Evolutionary conservation across 169 alveolate species (phyloP).

Genomic region (Babesia caballi): DNA sequence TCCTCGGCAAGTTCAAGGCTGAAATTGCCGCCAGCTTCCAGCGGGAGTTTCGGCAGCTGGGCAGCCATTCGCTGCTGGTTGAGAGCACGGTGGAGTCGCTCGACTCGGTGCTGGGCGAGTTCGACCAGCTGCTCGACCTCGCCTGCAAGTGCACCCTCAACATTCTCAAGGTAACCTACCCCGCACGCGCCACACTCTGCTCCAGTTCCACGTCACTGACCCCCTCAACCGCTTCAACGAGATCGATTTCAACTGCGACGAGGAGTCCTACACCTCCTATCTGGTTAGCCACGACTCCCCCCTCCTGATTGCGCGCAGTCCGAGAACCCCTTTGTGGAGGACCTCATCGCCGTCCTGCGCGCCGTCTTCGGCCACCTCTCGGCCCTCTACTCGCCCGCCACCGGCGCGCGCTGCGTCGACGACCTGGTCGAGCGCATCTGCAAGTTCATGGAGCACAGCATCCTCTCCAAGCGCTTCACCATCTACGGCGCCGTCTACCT

Average conservation of each 20-base stretch:
- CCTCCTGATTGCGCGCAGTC: not conserved
- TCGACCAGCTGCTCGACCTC: slow-evolving; percentile 27
- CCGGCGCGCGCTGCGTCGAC: slow-evolving; percentile 27
- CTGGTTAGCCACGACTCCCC: not conserved
- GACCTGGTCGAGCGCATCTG: slow-evolving; percentile 45
- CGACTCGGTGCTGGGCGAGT: slow-evolving; percentile 35
- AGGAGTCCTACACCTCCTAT: slow-evolving; percentile 31
- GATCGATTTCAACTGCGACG: slow-evolving; percentile 39
- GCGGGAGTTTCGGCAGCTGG: slow-evolving; percentile 23
- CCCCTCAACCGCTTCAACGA: slow-evolving; percentile 26
- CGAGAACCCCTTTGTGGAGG: slow-evolving; percentile 45
- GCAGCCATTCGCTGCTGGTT: slow-evolving; percentile 19
- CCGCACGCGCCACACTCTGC: not conserved
- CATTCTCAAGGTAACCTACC: slow-evolving; percentile 35
- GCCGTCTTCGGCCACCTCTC: slow-evolving; percentile 36
- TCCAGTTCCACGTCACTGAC: slow-evolving; percentile 41
- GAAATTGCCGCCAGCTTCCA: slow-evolving; percentile 46
- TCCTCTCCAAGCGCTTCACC: slow-evolving; percentile 35
- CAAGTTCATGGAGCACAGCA: slow-evolving; percentile 42
- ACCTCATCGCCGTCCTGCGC: slow-evolving; percentile 7
- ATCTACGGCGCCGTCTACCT: slow-evolving; percentile 64
- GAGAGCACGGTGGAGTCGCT: slow-evolving; percentile 51
- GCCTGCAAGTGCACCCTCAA: slow-evolving; percentile 37
- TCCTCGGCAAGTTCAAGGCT: slow-evolving; percentile 37
- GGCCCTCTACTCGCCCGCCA: slow-evolving; percentile 22